Conservation (phyloP, 2,329 filamentous ascomycete species). For the Aureobasidium sp. region DNA sequence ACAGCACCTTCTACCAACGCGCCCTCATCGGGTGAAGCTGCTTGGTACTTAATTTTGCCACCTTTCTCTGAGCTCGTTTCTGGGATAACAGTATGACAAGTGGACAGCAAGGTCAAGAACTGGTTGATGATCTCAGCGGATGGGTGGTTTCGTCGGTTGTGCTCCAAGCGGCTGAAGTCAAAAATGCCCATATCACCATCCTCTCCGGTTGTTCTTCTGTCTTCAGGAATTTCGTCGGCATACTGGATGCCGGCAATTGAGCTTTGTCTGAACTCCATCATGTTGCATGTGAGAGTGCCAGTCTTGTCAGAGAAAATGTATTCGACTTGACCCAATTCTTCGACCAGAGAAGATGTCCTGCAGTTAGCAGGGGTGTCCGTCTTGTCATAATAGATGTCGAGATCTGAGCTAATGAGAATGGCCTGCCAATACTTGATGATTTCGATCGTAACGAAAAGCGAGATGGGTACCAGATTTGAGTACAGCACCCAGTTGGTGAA, state of each 20-base stretch:
- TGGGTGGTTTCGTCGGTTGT: slow-evolving; percentile 58
- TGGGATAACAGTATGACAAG: slow-evolving; percentile 95
- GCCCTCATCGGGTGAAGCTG: slow-evolving; percentile 92
- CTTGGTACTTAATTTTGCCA: slow-evolving; percentile 90
- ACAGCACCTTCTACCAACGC: slow-evolving; percentile 92
- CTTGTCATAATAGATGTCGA: slow-evolving; percentile 96
- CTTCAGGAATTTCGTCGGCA: slow-evolving; percentile 83
- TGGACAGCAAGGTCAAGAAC: slow-evolving; percentile 78
- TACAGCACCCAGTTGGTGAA: slow-evolving; percentile 99
- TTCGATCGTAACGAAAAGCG: slow-evolving; percentile 94
- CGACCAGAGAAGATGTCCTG: slow-evolving; percentile 89
- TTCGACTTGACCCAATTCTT: slow-evolving; percentile 95
- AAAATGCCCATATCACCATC: slow-evolving; percentile 73
- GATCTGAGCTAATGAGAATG: slow-evolving; percentile 93
- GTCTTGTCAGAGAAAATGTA: slow-evolving; percentile 99
- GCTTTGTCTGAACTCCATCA: slow-evolving; percentile 97
- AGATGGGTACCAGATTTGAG: slow-evolving; percentile 93
- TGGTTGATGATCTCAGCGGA: slow-evolving; percentile 63
- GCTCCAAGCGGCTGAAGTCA: slow-evolving; percentile 68
- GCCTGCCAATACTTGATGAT: slow-evolving; percentile 97
- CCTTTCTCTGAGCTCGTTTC: slow-evolving; percentile 72
- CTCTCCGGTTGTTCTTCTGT: slow-evolving; percentile 65
- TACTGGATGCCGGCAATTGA: slow-evolving; percentile 92
- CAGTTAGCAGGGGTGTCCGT: slow-evolving; percentile 94
- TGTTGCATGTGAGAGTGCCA: slow-evolving; percentile 92